Evolutionary conservation across 2,329 filamentous ascomycete species (phyloP), one percentile per base, ranked within the genome.

Genomic region (Pseudogymnoascus sp.): DNA sequence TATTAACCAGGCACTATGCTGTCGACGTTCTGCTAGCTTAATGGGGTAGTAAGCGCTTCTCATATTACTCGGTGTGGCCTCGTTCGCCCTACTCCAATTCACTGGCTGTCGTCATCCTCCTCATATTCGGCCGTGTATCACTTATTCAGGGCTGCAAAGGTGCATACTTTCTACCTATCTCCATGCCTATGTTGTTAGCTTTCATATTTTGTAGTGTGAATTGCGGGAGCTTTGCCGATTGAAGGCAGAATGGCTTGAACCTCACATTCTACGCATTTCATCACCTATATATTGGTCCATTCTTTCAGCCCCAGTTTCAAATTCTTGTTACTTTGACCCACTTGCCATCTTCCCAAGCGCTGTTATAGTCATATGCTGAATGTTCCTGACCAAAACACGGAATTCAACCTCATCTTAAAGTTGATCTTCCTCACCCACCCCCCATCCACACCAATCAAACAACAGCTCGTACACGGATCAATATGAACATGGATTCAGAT

Each of bases 211-310:
- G 29, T 55, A 55, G 49, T 10, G 49, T 55, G 10, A 55, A 55
- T 55, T 23, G 29, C 26, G 45, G 26, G 26, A 55, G 45, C 29
- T 55, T 55, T 33, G 49, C 29, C 29, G 7, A 33, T 33, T 55
- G 31, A 19, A 55, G 49, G 31, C 33, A 55, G 29, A 55, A 55
- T 55, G 29, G 29, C 16, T 33, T 33, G 19, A 33, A 55, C 11
- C 29, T 33, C 26, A 55, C 49, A 55, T 55, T 55, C 49, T 55
- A 55, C 29, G n/a, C 21, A 55, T 55, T 55, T 55, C 49, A 55
- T 14, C 49, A 55, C 49, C 49, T 55, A 55, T 55, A 55, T 55
- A 55, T 55, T 55, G 26, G 49, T 33, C 49, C 49, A 55, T 55
- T 55, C 49, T 33, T 55, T 55, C 49, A 55, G 49, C 49, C 49